These are phyloP conservation scores for Ogataea dorogensis DNA, from an alignment of 805 yeast genomes.

Conservation along the genomic window DNA sequence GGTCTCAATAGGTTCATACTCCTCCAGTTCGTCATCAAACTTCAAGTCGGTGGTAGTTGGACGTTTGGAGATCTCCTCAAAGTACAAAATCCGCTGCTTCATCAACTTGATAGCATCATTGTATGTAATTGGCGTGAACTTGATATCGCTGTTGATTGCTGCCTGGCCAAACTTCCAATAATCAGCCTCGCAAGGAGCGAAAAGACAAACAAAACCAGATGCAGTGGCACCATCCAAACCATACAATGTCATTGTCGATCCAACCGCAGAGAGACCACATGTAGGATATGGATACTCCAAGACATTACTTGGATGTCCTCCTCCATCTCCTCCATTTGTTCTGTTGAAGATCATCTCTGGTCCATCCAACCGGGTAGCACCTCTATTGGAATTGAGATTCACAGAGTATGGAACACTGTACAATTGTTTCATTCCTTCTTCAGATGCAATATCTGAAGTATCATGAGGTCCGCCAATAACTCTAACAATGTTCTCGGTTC, in stretches of 20 bases:
- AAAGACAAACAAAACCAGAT: slow-evolving; percentile 96
- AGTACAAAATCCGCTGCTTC: slow-evolving; percentile 52
- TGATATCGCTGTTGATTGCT: slow-evolving; percentile 85
- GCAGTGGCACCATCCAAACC: slow-evolving; percentile 97
- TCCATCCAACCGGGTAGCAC: slow-evolving; percentile 91
- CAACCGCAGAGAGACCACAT: slow-evolving; percentile 96
- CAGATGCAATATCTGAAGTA: slow-evolving; percentile 86
- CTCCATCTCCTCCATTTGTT: slow-evolving; percentile 94
- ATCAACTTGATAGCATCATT: slow-evolving; percentile 67
- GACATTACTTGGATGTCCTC: slow-evolving; percentile 95
- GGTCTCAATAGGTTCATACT: slow-evolving; percentile 37
- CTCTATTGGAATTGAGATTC: slow-evolving; percentile 94
- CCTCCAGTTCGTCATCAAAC: slow-evolving; percentile 66
- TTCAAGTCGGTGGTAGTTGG: slow-evolving; percentile 40
- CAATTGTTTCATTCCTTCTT: slow-evolving; percentile 71
- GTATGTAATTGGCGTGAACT: slow-evolving; percentile 74
- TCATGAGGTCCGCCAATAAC: slow-evolving; percentile 98
- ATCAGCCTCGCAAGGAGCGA: slow-evolving; percentile 92
- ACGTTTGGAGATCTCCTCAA: slow-evolving; percentile 38
- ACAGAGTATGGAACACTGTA: slow-evolving; percentile 83
- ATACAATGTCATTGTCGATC: slow-evolving; percentile 95
- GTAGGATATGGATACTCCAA: slow-evolving; percentile 95
- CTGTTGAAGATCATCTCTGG: slow-evolving; percentile 98
- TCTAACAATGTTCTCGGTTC: slow-evolving; percentile 74
- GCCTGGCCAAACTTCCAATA: slow-evolving; percentile 98